These are phyloP conservation scores for Pseudocercospora fijiensis DNA, from an alignment of 2,329 filamentous ascomycete species.

Conservation along the genomic window DNA sequence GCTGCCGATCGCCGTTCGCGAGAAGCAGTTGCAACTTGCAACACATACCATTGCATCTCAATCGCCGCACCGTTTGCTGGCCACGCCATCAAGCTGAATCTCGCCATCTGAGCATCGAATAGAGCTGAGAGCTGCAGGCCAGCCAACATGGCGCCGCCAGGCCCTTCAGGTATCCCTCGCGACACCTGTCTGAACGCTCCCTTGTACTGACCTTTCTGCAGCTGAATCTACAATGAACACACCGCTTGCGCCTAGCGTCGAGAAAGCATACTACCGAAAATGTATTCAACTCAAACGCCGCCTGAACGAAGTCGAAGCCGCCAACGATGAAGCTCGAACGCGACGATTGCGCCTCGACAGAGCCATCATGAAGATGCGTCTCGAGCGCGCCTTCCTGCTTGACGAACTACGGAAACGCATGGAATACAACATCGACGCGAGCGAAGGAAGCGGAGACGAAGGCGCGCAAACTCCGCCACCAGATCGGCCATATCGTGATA, in stretches of 20 bases:
- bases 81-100: not conserved
- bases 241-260: constrained; percentile 80
- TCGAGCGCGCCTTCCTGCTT: constrained; percentile 68
- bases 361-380: constrained; percentile 85
- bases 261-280: constrained; percentile 94
- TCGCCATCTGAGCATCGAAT: not conserved
- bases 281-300: constrained; percentile 92
- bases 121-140: not conserved
- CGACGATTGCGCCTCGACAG: constrained; percentile 78
- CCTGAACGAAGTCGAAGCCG: constrained; percentile 85
- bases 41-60: not conserved
- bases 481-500: constrained; percentile 36
- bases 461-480: constrained; percentile 34
- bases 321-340: constrained; percentile 79
- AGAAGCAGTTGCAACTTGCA: not conserved
- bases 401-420: constrained; percentile 51
- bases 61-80: not conserved
- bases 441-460: constrained; percentile 37
- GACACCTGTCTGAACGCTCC: not conserved
- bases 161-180: not conserved
- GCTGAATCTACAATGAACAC: constrained; percentile 30
- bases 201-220: constrained; percentile 8
- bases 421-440: constrained; percentile 49
- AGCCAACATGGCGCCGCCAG: not conserved
- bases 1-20: no score